Evolutionary conservation across 2,329 filamentous ascomycete species (phyloP), one percentile per base, ranked within the genome.

Genomic region (Dactylellina parvicollis): DNA sequence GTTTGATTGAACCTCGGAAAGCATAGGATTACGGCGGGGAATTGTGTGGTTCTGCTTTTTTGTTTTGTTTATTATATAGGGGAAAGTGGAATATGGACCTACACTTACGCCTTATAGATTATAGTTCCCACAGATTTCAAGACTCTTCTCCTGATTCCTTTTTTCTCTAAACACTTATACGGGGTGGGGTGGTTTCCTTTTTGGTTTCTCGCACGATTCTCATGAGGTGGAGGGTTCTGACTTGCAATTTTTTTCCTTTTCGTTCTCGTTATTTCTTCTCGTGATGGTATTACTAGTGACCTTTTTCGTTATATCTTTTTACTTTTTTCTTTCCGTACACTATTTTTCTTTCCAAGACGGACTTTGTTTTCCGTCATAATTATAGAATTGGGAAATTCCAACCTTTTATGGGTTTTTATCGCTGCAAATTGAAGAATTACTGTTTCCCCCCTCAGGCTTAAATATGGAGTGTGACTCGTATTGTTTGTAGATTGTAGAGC

Each of bases 241-340:
- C 64, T 36, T 47, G n/a, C 20, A 2, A 38, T 14, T 42, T 24
- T 38, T 42, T 16, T 12, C 32, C 2, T 59, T 14, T 22, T 60
- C 3, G 60, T 26, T 22, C 34, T 34, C 55, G n/a, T 47, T 44
- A 22, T 36, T 49, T 47, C 44, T 62, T 50, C 38, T 32, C 18
- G 52, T 47, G 38, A 42, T 50, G 50, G 65, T 70, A 60, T 70
- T 70, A 70, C 30, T 54, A 56, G 36, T 60, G 32, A 30, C 46
- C 14, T 60, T 60, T 44, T 10, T 36, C 12, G 20, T 44, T 59
- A 7, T 59, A 4, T 18, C 44, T 28, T 50, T 30, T 47, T 56
- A 40, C 50, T 46, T 50, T 50, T 22, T 26, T 42, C 18, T 42
- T 28, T 26, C 32, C 18, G 18, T 36, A 7, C 4, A 5, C 16